A percentile compares a stretch with the other conserved stretches of the same genome.
These are phyloP conservation scores for Micractinium sp. DNA, from an alignment of 139 green algal species.

Conservation along the genomic window DNA sequence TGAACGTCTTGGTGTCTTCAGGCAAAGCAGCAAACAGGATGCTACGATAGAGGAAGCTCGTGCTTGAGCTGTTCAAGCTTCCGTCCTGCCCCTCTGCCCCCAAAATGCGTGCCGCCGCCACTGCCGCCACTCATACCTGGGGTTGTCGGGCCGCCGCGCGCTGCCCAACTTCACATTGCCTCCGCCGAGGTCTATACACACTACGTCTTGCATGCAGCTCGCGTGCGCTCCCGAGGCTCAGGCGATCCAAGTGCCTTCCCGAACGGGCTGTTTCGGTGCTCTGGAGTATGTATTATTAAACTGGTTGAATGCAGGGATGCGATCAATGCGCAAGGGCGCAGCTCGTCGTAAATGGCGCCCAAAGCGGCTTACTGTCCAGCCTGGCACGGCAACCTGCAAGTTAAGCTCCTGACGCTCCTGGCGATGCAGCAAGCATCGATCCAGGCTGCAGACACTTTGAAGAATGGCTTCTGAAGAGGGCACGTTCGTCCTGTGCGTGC, in stretches of 20 bases:
- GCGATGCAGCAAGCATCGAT: too few relatives aligned
- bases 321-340: too few relatives aligned
- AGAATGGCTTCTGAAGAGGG: neutral
- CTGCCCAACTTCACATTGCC: constrained; percentile 26
- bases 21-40: neutral
- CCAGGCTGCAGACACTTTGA: too few relatives aligned
- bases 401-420: too few relatives aligned
- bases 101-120: neutral
- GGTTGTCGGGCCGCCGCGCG: constrained; percentile 14
- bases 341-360: too few relatives aligned
- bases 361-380: neutral
- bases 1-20: neutral
- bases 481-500: constrained; percentile 28
- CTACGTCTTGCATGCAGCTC: constrained; percentile 15
- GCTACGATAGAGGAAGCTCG: neutral
- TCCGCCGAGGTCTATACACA: constrained; percentile 1
- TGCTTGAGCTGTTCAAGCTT: neutral
- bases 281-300: too few relatives aligned
- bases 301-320: too few relatives aligned
- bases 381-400: too few relatives aligned
- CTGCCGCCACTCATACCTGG: constrained; percentile 12
- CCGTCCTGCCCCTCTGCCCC: neutral
- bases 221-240: neutral
- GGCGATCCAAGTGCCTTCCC: too few relatives aligned
- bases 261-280: too few relatives aligned